Evolutionary conservation across 345 rosid genomes (phyloP), one percentile per base, ranked within the genome.

Genomic region (Salix udensis): DNA sequence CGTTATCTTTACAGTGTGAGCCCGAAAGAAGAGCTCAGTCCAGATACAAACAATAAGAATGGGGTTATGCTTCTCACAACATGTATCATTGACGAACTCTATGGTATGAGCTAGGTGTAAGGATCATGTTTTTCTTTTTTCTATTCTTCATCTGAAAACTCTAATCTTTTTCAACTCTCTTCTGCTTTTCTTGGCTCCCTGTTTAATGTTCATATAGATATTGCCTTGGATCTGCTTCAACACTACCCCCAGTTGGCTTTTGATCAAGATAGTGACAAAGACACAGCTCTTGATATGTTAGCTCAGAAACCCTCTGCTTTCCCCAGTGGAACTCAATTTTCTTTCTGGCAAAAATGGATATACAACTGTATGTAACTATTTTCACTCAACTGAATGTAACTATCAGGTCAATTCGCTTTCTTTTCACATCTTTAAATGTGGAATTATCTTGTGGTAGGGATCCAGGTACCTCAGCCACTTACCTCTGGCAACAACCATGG

Each of bases 221-320:
- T 91, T 82, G 94, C 94, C 52, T 81, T 91, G 85, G 92, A 88
- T 81, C 76, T 91, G 75, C 83, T 90, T 50, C 88, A 78, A 52
- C 81, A 67, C 34, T 81, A 82, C 60, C 88, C 86, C 7, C 46
- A 74, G 40, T 79, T 91, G 79, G 91, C 88, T n/a, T 79, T 78
- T 67, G 76, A 87, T 6, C 71, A 80, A 64, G 97, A 91, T 48
- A 83, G 77, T 18, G 97, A 91, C 71, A 50, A 71, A 4, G 97
- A 91, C 76, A 91, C 92, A 34, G 91, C 89, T 13, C 67, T 91
- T 8, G 79, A 80, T 12, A 80, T 88, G 39, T 81, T 91, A 79
- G 94, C 97, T 77, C 88, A 86, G 70, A 86, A 85, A 36, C 91
- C 94, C 67, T 84, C 86, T 52, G 90, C 94, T 53, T 91, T 91